A percentile compares a stretch with the other conserved stretches of the same genome.
Conservation (phyloP, 306 rosid genomes). For the Cicer pinnatifidum region DNA sequence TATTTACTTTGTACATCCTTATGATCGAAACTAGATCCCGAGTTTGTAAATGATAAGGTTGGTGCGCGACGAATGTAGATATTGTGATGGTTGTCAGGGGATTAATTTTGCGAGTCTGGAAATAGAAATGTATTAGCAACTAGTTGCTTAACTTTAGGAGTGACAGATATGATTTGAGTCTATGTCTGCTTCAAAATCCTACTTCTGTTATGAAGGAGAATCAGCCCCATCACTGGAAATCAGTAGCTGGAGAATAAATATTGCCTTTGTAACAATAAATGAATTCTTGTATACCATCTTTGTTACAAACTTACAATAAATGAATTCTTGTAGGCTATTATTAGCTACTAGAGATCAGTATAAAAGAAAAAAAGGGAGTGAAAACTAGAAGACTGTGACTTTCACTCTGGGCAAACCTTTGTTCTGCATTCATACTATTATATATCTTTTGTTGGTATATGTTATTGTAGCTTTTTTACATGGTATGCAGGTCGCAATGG, state of each 20-base stretch:
- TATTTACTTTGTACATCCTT: not conserved
- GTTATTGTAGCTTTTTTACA: too few relatives aligned
- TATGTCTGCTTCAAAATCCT: not conserved
- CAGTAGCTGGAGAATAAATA: conserved; percentile 53
- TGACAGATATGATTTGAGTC: conserved; percentile 21
- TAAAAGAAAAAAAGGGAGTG: too few relatives aligned
- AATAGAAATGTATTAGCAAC: conserved; percentile 14
- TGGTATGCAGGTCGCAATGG: too few relatives aligned
- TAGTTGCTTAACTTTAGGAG: not conserved
- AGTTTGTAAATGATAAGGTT: conserved; percentile 9
- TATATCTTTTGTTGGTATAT: too few relatives aligned
- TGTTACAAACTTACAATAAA: conserved; percentile 7
- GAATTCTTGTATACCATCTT: conserved; percentile 11
- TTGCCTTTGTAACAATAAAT: conserved; percentile 39
- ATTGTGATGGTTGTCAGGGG: not conserved
- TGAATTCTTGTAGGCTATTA: not conserved
- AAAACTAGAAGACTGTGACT: too few relatives aligned
- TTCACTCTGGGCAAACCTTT: too few relatives aligned
- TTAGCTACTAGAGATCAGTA: not conserved
- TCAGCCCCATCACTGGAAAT: conserved; percentile 76
- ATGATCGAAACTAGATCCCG: conserved; percentile 9
- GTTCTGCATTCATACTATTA: too few relatives aligned
- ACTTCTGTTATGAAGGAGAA: conserved; percentile 66
- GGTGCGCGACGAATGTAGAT: conserved; percentile 7
- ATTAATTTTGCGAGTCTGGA: conserved; percentile 6